A percentile compares a stretch with the other conserved stretches of the same genome.
phyloP scores from a whole-genome alignment of 2,329 filamentous ascomycete species.

The Fusarium sp. region DNA sequence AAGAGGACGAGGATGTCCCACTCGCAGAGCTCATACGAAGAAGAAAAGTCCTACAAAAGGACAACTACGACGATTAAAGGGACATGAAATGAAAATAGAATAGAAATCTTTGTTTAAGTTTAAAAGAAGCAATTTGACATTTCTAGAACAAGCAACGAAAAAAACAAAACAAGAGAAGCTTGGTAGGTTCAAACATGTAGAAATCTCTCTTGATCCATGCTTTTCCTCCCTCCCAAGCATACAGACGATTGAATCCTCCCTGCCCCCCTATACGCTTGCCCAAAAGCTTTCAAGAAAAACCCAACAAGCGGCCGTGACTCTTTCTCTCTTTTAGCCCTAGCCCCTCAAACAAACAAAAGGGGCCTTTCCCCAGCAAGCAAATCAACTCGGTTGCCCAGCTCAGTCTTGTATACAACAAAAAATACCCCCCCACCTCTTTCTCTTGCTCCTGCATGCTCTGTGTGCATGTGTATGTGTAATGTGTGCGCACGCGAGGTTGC shows the following conservation, averaged over 20 bases:
- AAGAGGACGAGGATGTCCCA: conserved; percentile 74
- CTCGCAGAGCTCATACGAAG: conserved; percentile 74
- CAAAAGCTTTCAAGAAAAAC: conserved; percentile 29
- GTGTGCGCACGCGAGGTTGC: conserved; percentile 10
- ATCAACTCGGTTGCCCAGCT: conserved; percentile 42
- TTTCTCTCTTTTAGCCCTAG: conserved; percentile 31
- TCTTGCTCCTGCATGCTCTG: conserved; percentile 15
- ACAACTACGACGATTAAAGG: conserved; percentile 46
- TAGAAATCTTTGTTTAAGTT: conserved; percentile 12
- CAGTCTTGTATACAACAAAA: conserved; percentile 43
- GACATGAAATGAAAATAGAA: conserved; percentile 33
- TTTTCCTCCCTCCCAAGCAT: conserved; percentile 33
- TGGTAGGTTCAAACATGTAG: conserved; percentile 1
- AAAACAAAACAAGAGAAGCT: background rate
- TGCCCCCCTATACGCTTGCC: conserved; percentile 24
- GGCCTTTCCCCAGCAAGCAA: conserved; percentile 23
- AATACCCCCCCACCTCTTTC: conserved; percentile 25
- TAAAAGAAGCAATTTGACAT: conserved; percentile 26
- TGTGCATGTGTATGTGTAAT: background rate
- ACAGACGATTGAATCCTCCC: conserved; percentile 24
- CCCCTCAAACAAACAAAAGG: background rate
- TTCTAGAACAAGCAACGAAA: conserved; percentile 19
- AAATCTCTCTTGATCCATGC: conserved; percentile 4
- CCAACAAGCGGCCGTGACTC: conserved; percentile 40
- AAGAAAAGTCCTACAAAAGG: conserved; percentile 55